Evolutionary conservation across 352 stramenopile species (phyloP), one percentile per base, ranked within the genome.

Genomic region (Phytophthora litchii): DNA sequence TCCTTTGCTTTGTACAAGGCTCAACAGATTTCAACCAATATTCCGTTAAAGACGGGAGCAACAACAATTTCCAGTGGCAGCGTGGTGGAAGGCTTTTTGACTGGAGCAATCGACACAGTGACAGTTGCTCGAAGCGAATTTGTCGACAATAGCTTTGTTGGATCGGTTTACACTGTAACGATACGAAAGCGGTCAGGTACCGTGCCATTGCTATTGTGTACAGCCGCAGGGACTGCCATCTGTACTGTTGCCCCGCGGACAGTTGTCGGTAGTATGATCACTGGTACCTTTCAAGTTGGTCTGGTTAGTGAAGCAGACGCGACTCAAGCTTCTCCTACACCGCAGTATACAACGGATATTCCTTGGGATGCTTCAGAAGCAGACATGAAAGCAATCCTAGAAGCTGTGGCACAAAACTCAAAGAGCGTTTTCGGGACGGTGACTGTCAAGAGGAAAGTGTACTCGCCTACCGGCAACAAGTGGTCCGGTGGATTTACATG

Each of bases 401-500:
- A 91, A 67, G 42, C 9, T 2, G 66, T 93, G 3, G 42, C 47
- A 1, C 27, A 49, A 17, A 66, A 32, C 17, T 49, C 29, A 0
- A 84, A 96, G 34, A 72, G 70, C 31, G 85, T 95, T 3, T 98
- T 97, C 69, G 93, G 95, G 0, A 78, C 73, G 2, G 86, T 99
- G 3, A 67, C 41, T 9, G 90, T 99, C 11, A 78, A 76, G 19
- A 78, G 95, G 7, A 69, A 65, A 0, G 79, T 92, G n/a, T 98
- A 88, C 63, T 78, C 87, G 35, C 77, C 89, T 5, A 83, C 88
- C 11, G 79, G 68, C 2, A 80, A 81, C 49, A 90, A 97, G 38
- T 99, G 94, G 94, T 97, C 88, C 4, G 96, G 96, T 13, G 91
- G 92, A 2, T 98, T 97, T 57, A 88, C 85, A 19, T 99, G 95